Evolutionary conservation across 768 basidiomycete species (phyloP).

Genomic region (Naematelia encephala): DNA sequence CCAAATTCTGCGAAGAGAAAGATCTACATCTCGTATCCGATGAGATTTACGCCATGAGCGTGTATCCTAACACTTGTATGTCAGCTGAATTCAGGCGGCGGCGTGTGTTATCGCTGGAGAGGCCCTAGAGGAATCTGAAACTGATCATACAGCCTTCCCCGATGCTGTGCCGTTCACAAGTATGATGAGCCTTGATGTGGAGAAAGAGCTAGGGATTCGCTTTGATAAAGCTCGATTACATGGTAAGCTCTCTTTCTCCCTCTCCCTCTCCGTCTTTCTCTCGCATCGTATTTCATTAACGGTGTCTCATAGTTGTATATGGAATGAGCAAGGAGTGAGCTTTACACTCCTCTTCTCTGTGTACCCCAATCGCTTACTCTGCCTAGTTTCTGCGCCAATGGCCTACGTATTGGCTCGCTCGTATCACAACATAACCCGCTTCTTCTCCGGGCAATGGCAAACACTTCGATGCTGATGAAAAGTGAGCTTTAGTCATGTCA

Average conservation of each 20-base stretch:
- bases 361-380: no score
- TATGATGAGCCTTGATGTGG: conserved; percentile 43
- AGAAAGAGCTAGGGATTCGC: conserved; percentile 36
- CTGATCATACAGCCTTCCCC: conserved; percentile 13
- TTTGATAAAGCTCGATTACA: conserved; percentile 43
- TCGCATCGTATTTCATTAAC: no score
- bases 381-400: conserved; percentile 35
- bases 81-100: no score
- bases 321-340: conserved; percentile 49
- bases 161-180: conserved; percentile 42
- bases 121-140: neutral
- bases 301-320: conserved; percentile 33
- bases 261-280: neutral
- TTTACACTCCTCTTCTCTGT: no score
- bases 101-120: conserved; percentile 4
- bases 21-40: conserved; percentile 48
- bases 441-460: conserved; percentile 42
- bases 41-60: conserved; percentile 49
- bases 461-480: conserved; percentile 48
- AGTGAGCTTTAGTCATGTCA: conserved; percentile 16
- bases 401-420: conserved; percentile 41
- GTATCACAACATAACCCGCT: conserved; percentile 46
- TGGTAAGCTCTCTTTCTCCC: conserved; percentile 22
- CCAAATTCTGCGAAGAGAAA: conserved; percentile 45
- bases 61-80: conserved; percentile 40